phyloP scores from a whole-genome alignment of 768 basidiomycete genomes.

The Psilocybe tampanensis region DNA sequence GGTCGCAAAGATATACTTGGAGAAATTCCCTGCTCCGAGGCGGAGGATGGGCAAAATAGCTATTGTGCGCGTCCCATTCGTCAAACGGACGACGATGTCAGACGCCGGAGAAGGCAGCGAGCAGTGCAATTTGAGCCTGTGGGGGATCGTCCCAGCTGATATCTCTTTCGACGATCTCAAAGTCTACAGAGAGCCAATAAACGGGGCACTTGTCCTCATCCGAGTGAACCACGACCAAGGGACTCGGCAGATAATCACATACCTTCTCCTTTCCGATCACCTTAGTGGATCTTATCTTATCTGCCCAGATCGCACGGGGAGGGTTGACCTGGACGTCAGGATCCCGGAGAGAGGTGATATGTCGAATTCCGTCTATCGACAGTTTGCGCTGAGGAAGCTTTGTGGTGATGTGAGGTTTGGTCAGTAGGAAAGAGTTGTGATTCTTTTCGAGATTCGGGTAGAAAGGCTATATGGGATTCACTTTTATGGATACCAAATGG shows the following conservation, averaged over 20 bases:
- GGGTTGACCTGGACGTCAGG: conserved; percentile 2
- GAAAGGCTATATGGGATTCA: too few relatives aligned
- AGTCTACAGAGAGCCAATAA: not conserved
- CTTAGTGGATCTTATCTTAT: conserved; percentile 6
- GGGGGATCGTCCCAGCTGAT: conserved; percentile 2
- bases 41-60: not conserved
- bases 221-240: not conserved
- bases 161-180: not conserved
- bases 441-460: too few relatives aligned
- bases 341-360: conserved; percentile 11
- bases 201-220: not conserved
- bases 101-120: not conserved
- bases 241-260: not conserved
- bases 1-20: not conserved
- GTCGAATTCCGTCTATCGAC: not conserved
- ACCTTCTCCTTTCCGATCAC: conserved; percentile 6
- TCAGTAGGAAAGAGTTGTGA: too few relatives aligned
- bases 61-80: conserved; percentile 4
- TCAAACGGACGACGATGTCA: not conserved
- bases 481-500: too few relatives aligned
- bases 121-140: not conserved
- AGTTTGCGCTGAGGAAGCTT: not conserved
- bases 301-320: not conserved
- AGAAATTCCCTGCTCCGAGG: not conserved
- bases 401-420: not conserved